Base-by-base conservation (phyloP, 2,329 filamentous ascomycete genomes). In the Neophaeococcomyces aloes region DNA sequence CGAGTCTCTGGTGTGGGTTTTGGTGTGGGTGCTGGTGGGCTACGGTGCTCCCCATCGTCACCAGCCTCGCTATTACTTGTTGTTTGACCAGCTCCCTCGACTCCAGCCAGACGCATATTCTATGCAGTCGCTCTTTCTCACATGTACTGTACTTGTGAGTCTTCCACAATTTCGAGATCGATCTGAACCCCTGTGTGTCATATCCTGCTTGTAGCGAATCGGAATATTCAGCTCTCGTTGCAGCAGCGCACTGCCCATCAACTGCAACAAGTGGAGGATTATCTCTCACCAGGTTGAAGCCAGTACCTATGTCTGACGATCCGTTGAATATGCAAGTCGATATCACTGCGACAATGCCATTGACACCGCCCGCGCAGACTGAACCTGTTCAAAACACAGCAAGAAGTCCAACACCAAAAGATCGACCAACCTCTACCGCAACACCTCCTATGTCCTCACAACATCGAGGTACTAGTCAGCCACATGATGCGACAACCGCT, bases 391-490 rank as follows among this genome's bases (percentile, higher is more conserved):
- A 29, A 62, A 63, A 18, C 61, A 65, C 35, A 70, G 67, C 60
- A 33, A 61, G 65, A 30, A 74, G 79, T 64, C 81, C 78, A 10
- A 76, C 78, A 10, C 78, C 78, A 2, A 74, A 75, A 2, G 78
- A 81, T 55, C 56, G 72, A 6, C 67, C 69, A 34, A 48, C 50
- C 42, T 56, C 60, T 45, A 65, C 61, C 53, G 65, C 61, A 42
- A 58, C 58, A 45, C 60, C 45, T 52, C 61, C 68, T 37, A 71
- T 70, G 23, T 67, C 57, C 21, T 61, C 63, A 36, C 56, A 58
- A 43, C 63, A 62, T 23, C 58, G 57, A 38, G 56, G 59, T 14
- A 55, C 59, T 44, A 55, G 64, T 27, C 57, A 54, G 10, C 14
- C 18, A 14, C 18, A 25, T 11, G 29, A 29, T 29, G 15, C 19